Percentiles rank a stretch among this genome's conserved stretches.
phyloP scores from a whole-genome alignment of 2,329 filamentous ascomycete species.

The Magnaporthales sp. region DNA sequence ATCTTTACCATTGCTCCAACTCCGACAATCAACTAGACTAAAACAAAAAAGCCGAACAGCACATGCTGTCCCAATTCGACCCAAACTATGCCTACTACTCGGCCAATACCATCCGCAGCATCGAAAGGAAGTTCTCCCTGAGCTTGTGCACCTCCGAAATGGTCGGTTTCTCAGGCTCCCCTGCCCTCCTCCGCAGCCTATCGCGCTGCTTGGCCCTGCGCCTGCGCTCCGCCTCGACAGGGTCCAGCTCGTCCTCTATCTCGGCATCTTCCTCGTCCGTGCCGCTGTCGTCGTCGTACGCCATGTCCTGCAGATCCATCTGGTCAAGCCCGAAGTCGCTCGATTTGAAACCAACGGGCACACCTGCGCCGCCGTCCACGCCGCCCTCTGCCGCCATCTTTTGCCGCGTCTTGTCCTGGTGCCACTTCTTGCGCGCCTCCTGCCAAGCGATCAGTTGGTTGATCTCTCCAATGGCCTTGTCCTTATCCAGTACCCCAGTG shows the following conservation, averaged over 20 bases:
- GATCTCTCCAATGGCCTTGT: slow-evolving; percentile 69
- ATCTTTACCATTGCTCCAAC: neutral
- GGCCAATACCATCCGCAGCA: slow-evolving; percentile 75
- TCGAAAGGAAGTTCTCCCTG: slow-evolving; percentile 68
- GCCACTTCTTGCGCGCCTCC: slow-evolving; percentile 93
- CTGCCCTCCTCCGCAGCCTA: slow-evolving; percentile 67
- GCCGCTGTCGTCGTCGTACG: slow-evolving; percentile 61
- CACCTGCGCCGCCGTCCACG: slow-evolving; percentile 26
- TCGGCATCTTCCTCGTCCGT: slow-evolving; percentile 59
- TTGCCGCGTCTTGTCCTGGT: slow-evolving; percentile 92
- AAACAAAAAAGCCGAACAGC: neutral
- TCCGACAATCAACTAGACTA: neutral
- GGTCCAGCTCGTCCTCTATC: slow-evolving; percentile 71
- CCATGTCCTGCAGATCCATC: slow-evolving; percentile 79
- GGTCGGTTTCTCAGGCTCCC: slow-evolving; percentile 73
- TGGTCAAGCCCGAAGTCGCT: slow-evolving; percentile 86
- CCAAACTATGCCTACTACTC: slow-evolving; percentile 39
- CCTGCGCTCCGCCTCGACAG: slow-evolving; percentile 78
- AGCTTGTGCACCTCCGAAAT: slow-evolving; percentile 76
- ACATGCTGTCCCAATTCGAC: neutral
- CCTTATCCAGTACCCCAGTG: slow-evolving; percentile 58
- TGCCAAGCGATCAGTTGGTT: slow-evolving; percentile 87
- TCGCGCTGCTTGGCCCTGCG: slow-evolving; percentile 71
- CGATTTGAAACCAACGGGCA: slow-evolving; percentile 58
- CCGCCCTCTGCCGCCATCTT: slow-evolving; percentile 91